Percentiles rank a stretch among this genome's conserved stretches.
These are phyloP conservation scores for Fomitopsis pinicola DNA, from an alignment of 1,284 basidiomycete species.

Conservation along the genomic window DNA sequence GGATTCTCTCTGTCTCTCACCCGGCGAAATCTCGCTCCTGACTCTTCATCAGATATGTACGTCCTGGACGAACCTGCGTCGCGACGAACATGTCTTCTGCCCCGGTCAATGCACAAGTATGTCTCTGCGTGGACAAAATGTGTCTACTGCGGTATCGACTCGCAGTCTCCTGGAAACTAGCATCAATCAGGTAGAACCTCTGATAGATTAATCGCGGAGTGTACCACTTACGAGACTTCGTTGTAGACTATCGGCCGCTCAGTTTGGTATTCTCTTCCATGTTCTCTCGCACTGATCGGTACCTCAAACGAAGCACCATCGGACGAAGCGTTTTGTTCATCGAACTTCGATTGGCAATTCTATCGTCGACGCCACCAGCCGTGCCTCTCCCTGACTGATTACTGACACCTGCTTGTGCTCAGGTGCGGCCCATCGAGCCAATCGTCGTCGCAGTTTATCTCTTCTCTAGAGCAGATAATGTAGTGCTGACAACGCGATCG, in stretches of 20 bases:
- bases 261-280: neutral
- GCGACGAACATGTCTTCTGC: neutral
- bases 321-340: neutral
- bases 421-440: neutral
- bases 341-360: neutral
- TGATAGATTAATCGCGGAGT: neutral
- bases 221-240: neutral
- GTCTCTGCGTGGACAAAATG: neutral
- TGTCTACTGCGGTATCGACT: neutral
- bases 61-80: neutral
- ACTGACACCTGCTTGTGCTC: neutral
- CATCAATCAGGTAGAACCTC: neutral
- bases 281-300: neutral
- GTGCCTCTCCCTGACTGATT: neutral
- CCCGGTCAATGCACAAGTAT: neutral
- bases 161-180: neutral
- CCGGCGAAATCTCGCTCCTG: neutral
- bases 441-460: neutral
- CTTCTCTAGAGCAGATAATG: neutral
- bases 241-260: neutral
- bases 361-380: neutral
- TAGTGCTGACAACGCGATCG: conserved; percentile 1
- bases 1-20: neutral
- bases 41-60: neutral
- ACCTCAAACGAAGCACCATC: neutral